Evolutionary conservation across 1,284 basidiomycete genomes (phyloP), one percentile per base, ranked within the genome.

Genomic region (Puccinia coronata): DNA sequence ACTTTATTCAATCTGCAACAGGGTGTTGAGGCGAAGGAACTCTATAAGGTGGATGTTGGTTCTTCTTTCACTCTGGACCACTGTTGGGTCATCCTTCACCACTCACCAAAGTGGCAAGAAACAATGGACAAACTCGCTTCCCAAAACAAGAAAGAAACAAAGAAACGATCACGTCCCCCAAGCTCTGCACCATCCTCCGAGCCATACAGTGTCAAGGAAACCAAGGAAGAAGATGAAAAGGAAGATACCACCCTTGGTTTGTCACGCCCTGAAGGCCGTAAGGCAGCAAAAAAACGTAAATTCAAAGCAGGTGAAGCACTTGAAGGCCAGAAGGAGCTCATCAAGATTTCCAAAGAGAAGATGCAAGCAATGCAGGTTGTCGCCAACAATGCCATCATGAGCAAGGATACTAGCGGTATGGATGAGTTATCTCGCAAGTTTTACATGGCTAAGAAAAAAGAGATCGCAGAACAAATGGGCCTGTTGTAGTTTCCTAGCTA

Each of bases 101-200:
- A 71, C n/a, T 34, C 16, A 1, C 47, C 69, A 51, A 71, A 71
- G 34, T 71, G 69, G 69, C 49, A 67, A 67, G 63, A 67, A 12
- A 67, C 41, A 2, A 67, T 41, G 63, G 41, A 67, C n/a, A n/a
- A 67, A 16, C 39, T 67, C 12, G 20, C 4, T 9, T 20, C 18
- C 6, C n/a, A 28, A 25, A 1, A 39, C 11, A 67, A 67, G 14
- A 67, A 67, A 25, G n/a, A 67, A 6, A 16, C 16, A 16, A 63
- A 34, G 34, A 6, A 43, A 43, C 43, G n/a, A n/a, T n/a, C n/a
- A n/a, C 43, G 6, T 18, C 5, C n/a, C 41, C n/a, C 23, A 20
- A 63, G 61, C 18, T 18, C 59, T 36, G 14, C 14, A 20, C 63
- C n/a, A 39, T 6, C 61, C 18, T 67, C 63, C 23, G n/a, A 67